These are phyloP conservation scores for Melanomma pulvis-pyrius DNA, from an alignment of 495 filamentous ascomycete species.

Conservation along the genomic window DNA sequence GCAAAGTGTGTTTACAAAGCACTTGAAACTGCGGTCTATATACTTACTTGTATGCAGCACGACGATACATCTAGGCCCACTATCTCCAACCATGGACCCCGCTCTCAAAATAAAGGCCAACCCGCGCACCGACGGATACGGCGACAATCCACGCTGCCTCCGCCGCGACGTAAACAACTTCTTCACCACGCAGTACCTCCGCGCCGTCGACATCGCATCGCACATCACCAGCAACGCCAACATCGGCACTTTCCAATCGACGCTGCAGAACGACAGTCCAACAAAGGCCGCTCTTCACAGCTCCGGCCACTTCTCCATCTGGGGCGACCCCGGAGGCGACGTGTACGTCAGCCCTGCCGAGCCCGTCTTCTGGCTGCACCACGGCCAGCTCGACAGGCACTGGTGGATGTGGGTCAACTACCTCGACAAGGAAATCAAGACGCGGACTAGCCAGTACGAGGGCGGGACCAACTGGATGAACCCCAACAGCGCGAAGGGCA, in stretches of 20 bases:
- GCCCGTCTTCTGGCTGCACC: conserved; percentile 34
- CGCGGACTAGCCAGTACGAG: conserved; percentile 22
- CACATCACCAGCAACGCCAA: conserved; percentile 26
- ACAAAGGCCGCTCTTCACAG: conserved; percentile 18
- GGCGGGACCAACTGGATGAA: conserved; percentile 35
- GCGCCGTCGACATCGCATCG: conserved; percentile 4
- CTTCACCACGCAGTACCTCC: conserved; percentile 9
- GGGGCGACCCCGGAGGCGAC: conserved; percentile 32
- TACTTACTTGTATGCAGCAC: background rate
- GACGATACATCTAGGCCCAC: conserved; percentile 26
- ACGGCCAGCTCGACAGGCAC: conserved; percentile 34
- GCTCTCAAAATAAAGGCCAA: conserved; percentile 27
- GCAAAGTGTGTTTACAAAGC: conserved; percentile 17
- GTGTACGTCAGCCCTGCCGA: conserved; percentile 32
- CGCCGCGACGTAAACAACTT: conserved; percentile 36
- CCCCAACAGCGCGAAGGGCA: conserved; percentile 23
- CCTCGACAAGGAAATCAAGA: conserved; percentile 19
- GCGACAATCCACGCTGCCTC: conserved; percentile 34
- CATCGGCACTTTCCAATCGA: conserved; percentile 28
- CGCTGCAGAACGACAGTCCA: conserved; percentile 24
- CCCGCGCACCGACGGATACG: conserved; percentile 27
- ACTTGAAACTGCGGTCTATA: background rate
- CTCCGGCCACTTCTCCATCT: conserved; percentile 33
- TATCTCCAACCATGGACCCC: conserved; percentile 30
- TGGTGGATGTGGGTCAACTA: conserved; percentile 39